Evolutionary conservation across 148 eudicot species (phyloP).

Genomic region (Bassia scoparia): DNA sequence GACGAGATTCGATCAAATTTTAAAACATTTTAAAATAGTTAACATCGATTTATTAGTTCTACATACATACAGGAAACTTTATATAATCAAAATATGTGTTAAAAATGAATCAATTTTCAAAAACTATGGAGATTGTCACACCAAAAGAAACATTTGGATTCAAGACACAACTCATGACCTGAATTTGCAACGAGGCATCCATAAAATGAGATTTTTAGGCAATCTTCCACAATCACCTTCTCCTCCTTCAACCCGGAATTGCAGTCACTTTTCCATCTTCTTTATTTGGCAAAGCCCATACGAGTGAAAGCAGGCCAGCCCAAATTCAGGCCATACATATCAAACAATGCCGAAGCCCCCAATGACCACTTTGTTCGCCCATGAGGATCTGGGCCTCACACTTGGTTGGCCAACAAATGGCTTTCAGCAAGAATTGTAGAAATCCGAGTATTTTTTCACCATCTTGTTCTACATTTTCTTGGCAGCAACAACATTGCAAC

Average conservation of each 20-base stretch:
- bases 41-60: too few species aligned
- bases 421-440: background rate
- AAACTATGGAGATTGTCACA: too few species aligned
- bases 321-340: slow-evolving; percentile 76
- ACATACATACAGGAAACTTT: too few species aligned
- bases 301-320: slow-evolving; percentile 50
- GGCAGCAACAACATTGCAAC: slow-evolving; percentile 35
- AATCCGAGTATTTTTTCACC: slow-evolving; percentile 2
- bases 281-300: slow-evolving; percentile 63
- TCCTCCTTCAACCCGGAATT: slow-evolving; percentile 53
- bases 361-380: slow-evolving; percentile 43
- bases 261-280: slow-evolving; percentile 79
- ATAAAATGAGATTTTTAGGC: slow-evolving; percentile 51
- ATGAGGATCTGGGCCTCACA: slow-evolving; percentile 26
- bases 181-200: slow-evolving; percentile 49
- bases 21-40: too few species aligned
- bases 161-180: slow-evolving; percentile 63
- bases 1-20: too few species aligned
- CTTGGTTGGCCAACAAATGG: slow-evolving; percentile 14
- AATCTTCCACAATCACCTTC: slow-evolving; percentile 79
- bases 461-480: slow-evolving; percentile 44
- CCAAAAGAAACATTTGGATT: too few species aligned
- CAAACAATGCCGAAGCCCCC: slow-evolving; percentile 68
- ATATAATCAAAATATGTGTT: too few species aligned
- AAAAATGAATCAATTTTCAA: too few species aligned